These are phyloP conservation scores for Cladophialophora yegresii DNA, from an alignment of 2,329 filamentous ascomycete species.

Conservation along the genomic window DNA sequence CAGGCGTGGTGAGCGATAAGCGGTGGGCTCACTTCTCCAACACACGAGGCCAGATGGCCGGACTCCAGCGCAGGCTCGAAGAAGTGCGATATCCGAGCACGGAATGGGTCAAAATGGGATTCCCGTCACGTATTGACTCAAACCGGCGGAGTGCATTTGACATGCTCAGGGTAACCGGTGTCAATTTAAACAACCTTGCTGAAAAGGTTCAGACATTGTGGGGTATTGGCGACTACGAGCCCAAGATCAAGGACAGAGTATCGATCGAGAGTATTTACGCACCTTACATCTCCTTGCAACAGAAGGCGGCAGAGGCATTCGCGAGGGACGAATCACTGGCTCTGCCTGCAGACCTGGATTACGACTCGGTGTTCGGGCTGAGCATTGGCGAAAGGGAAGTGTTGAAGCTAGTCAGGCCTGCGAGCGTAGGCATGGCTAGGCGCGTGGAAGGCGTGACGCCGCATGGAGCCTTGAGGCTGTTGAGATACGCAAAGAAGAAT, in stretches of 20 bases:
- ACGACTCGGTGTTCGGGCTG: conserved; percentile 70
- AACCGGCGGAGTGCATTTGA: conserved; percentile 73
- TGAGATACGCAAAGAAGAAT: conserved; percentile 46
- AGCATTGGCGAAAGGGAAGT: conserved; percentile 76
- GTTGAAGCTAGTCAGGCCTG: conserved; percentile 70
- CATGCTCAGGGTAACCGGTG: conserved; percentile 68
- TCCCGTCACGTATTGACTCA: conserved; percentile 67
- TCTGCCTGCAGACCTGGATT: conserved; percentile 75
- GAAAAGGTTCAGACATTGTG: conserved; percentile 55
- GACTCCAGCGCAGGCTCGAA: conserved; percentile 64
- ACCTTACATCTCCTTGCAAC: conserved; percentile 78
- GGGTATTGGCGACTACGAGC: conserved; percentile 51
- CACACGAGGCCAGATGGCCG: conserved; percentile 66
- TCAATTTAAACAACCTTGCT: conserved; percentile 51
- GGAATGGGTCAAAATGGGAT: conserved; percentile 70
- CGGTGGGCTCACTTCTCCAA: conserved; percentile 73
- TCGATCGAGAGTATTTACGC: conserved; percentile 82
- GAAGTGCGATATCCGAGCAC: conserved; percentile 60
- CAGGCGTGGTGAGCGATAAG: conserved; percentile 74
- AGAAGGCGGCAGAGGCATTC: conserved; percentile 65
- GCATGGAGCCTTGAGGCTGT: conserved; percentile 47
- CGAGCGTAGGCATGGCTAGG: conserved; percentile 84
- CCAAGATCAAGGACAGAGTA: conserved; percentile 67
- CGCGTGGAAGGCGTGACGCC: conserved; percentile 73
- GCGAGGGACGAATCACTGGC: conserved; percentile 73